phyloP scores from a whole-genome alignment of 2,329 filamentous ascomycete genomes.

The Trichothecium roseum region DNA sequence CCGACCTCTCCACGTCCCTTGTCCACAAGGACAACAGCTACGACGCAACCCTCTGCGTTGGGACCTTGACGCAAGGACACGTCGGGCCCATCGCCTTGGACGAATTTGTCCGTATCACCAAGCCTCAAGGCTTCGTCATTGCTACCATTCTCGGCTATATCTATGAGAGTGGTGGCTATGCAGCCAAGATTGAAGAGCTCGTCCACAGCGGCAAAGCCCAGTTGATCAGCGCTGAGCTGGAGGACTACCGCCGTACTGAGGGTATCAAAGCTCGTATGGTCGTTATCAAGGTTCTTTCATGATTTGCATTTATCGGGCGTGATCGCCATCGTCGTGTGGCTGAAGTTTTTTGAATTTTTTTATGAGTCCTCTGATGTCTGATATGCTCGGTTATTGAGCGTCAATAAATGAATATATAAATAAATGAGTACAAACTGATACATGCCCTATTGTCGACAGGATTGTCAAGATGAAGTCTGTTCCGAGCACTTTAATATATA shows the following conservation, averaged over 20 bases:
- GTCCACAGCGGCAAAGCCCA: slow-evolving; percentile 16
- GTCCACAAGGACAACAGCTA: slow-evolving; percentile 28
- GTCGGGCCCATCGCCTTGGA: slow-evolving; percentile 37
- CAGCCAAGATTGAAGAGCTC: slow-evolving; percentile 28
- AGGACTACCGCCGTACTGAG: slow-evolving; percentile 20
- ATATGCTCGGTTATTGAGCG: no score
- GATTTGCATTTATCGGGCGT: not conserved
- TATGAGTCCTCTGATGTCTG: no score
- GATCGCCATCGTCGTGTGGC: no score
- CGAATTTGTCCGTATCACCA: slow-evolving; percentile 39
- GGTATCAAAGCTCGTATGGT: slow-evolving; percentile 19
- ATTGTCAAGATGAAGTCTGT: no score
- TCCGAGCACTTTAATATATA: no score
- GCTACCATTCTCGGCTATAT: slow-evolving; percentile 40
- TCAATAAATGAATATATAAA: no score
- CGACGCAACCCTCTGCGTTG: slow-evolving; percentile 41
- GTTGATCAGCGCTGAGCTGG: slow-evolving; percentile 16
- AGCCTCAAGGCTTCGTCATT: slow-evolving; percentile 34
- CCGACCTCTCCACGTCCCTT: slow-evolving; percentile 35
- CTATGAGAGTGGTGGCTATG: slow-evolving; percentile 37
- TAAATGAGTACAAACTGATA: no score
- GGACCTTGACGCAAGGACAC: slow-evolving; percentile 44
- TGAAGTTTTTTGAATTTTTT: no score
- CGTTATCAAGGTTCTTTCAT: slow-evolving; percentile 14
- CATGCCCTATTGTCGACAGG: no score